Percentiles rank a stretch among this genome's conserved stretches.
Conservation (phyloP, 169 alveolate species). For the Cryptosporidium canis region DNA sequence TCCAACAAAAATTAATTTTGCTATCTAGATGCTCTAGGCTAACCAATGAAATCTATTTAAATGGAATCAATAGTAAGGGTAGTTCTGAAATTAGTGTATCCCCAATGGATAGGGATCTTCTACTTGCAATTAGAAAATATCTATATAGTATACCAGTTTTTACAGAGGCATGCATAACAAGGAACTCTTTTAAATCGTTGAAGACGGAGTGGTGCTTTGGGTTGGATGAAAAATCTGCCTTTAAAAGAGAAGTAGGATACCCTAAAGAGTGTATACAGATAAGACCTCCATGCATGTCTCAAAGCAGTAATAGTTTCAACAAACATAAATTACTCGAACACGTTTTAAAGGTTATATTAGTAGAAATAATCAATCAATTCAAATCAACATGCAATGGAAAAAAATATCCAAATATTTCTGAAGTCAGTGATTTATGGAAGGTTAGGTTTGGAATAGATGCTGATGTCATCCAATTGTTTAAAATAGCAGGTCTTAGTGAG, state of each 20-base stretch:
- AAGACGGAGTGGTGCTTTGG: neutral
- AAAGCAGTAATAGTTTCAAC: neutral
- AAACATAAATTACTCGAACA: neutral
- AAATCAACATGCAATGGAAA: neutral
- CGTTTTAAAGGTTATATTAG: constrained; percentile 11
- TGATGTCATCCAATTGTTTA: constrained; percentile 22
- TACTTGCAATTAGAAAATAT: constrained; percentile 55
- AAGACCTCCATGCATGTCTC: neutral
- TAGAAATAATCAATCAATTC: constrained; percentile 25
- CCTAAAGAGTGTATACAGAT: neutral
- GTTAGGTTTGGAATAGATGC: constrained; percentile 45
- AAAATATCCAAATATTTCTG: constrained; percentile 4
- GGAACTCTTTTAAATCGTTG: neutral
- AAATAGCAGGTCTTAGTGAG: constrained; percentile 40
- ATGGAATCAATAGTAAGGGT: neutral
- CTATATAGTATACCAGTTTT: constrained; percentile 43
- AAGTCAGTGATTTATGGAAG: constrained; percentile 34
- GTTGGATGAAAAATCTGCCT: neutral
- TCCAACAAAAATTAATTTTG: constrained; percentile 36
- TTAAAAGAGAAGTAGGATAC: neutral
- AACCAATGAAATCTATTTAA: neutral
- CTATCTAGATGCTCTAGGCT: constrained; percentile 67
- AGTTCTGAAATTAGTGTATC: neutral
- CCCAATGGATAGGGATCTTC: neutral
- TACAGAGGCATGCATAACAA: constrained; percentile 48